Evolutionary conservation across 805 yeast species (phyloP).

Genomic region (Saccharomyces kudriavzevii): DNA sequence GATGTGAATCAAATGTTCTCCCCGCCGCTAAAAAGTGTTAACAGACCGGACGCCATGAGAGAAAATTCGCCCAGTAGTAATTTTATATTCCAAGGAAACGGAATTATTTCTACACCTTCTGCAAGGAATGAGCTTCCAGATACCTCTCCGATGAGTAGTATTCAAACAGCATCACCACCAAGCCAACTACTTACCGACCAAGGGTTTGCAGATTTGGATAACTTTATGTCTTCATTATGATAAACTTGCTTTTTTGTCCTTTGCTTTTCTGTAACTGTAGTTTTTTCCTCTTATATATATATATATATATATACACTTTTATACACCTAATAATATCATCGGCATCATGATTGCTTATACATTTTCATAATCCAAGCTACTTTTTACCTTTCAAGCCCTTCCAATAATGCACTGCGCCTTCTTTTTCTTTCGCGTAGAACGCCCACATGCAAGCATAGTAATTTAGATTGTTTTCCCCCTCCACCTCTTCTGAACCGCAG

Average conservation of each 20-base stretch:
- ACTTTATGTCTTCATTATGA: slow-evolving; percentile 24
- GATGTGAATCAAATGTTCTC: not conserved
- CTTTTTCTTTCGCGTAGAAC: not conserved
- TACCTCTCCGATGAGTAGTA: slow-evolving; percentile 10
- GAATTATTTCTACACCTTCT: slow-evolving; percentile 3
- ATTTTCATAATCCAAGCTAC: not conserved
- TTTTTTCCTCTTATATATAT: not conserved
- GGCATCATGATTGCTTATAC: not conserved
- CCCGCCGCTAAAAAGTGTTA: not conserved
- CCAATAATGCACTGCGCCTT: not conserved
- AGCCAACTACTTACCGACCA: slow-evolving; percentile 19
- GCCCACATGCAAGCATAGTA: not conserved
- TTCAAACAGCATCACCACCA: slow-evolving; percentile 17
- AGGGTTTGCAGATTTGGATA: slow-evolving; percentile 26
- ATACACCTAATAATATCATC: not conserved
- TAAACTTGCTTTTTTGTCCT: not conserved
- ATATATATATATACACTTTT: not conserved
- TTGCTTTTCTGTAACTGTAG: not conserved
- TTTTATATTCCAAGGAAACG: slow-evolving; percentile 4
- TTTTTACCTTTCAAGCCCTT: not conserved
- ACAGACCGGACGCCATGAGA: not conserved
- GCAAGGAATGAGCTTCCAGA: slow-evolving; percentile 5
- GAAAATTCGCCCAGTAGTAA: slow-evolving; percentile 1
- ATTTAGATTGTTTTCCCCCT: not conserved
- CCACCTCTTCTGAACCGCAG: not conserved